A percentile compares a stretch with the other conserved stretches of the same genome.
These are phyloP conservation scores for Magnolia changhungtana DNA, from an alignment of 164 flowering plant genomes.

Conservation along the genomic window DNA sequence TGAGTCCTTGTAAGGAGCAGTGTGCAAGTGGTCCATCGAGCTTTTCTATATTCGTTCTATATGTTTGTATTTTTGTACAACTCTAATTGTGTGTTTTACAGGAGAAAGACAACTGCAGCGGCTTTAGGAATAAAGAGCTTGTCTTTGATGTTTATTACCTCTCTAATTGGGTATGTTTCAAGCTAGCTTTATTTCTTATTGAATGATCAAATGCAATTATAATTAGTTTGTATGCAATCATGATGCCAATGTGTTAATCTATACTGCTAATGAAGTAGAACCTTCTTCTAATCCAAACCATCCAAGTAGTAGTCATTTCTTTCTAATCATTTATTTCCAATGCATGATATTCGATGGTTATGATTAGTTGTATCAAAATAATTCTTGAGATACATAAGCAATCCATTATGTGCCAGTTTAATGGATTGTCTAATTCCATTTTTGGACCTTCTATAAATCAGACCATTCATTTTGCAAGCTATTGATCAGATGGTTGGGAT, in stretches of 20 bases:
- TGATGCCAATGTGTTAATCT: background rate
- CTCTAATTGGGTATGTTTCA: slow-evolving; percentile 51
- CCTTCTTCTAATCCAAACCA: background rate
- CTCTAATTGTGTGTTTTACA: slow-evolving; percentile 3
- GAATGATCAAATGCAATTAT: no score
- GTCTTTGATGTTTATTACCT: slow-evolving; percentile 41
- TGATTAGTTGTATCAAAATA: background rate
- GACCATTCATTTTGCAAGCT: no score
- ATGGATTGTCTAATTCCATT: no score
- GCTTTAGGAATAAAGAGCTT: slow-evolving; percentile 45
- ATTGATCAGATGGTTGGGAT: no score
- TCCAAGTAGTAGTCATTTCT: background rate
- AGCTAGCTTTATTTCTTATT: background rate
- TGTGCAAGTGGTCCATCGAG: no score
- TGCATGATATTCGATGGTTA: background rate
- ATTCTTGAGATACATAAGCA: background rate
- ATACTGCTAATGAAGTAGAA: no score
- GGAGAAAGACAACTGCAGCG: slow-evolving; percentile 19
- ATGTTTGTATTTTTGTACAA: no score
- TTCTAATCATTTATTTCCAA: background rate
- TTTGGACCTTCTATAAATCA: no score
- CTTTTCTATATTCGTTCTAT: no score
- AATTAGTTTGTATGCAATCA: background rate
- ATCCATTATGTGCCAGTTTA: no score
- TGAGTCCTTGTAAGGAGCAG: no score